Evolutionary conservation across 2,329 filamentous ascomycete genomes (phyloP), one percentile per base, ranked within the genome.

Genomic region (Ambrosiella xylebori): DNA sequence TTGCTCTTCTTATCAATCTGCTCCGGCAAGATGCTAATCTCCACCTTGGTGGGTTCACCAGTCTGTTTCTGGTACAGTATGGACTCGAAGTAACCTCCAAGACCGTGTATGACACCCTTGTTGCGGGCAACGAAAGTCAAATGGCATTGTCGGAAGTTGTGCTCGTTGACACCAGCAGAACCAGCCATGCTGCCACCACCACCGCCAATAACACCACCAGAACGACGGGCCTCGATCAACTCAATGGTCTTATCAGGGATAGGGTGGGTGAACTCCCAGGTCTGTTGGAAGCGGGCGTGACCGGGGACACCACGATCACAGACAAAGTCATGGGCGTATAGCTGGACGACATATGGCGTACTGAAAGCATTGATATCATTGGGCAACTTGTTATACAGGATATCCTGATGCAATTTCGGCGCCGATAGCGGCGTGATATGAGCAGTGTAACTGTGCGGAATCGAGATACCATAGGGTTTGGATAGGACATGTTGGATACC

Each of bases 81-180:
- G 0, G 89, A 88, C 71, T 98, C 93, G 68, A 98, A 98, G 69
- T 96, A 98, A 0, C 91, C 93, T 0, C 83, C 93, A 47, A 98
- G 71, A 1, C 93, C 93, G 68, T 98, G 93, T 40, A 90, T 86
- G 7, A 93, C 84, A 40, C 91, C 91, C 35, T 87, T 79, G 61
- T 87, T 78, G 54, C 80, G 78, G 64, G 87, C 86, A 2, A 85
- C 82, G 70, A 96, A 98, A 0, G 79, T 82, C 54, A 91, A 72
- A 57, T 84, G 82, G 64, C 85, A 85, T 64, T 84, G 82, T n/a
- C 94, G 79, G 7, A 83, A 78, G 68, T 97, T 97, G 71, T 97
- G 91, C 63, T 94, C 85, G 69, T 97, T 98, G 13, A 85, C 84
- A 53, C 89, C 86, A 59, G 86, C 84, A 9, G 85, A 82, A 3